Percentiles rank a stretch among this genome's conserved stretches.
phyloP scores from a whole-genome alignment of 2,329 filamentous ascomycete species.

The Paraconiothyrium brasiliense region DNA sequence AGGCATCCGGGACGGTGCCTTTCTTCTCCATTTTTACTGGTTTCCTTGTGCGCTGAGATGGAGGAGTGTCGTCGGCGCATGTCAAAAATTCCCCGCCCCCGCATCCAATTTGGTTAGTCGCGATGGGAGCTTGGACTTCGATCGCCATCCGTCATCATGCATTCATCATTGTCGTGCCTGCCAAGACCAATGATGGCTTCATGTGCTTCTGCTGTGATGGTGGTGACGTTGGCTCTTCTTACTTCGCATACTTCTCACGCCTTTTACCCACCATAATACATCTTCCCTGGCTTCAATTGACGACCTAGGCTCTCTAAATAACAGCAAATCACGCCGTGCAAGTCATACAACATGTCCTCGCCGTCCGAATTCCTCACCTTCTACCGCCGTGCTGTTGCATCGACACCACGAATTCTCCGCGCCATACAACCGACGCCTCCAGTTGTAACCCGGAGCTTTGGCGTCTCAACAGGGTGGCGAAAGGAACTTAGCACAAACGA shows the following conservation, averaged over 20 bases:
- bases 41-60: neutral
- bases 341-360: conserved; percentile 31
- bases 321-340: neutral
- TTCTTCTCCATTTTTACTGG: neutral
- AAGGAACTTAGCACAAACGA: conserved; percentile 30
- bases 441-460: conserved; percentile 23
- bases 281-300: neutral
- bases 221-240: neutral
- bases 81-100: conserved; percentile 13
- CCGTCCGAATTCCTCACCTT: conserved; percentile 52
- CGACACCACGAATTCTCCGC: conserved; percentile 12
- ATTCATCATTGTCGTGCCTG: conserved; percentile 16
- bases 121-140: conserved; percentile 1
- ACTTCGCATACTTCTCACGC: neutral
- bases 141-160: conserved; percentile 19
- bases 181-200: conserved; percentile 12
- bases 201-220: neutral
- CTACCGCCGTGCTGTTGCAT: conserved; percentile 40
- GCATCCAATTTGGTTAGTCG: conserved; percentile 5
- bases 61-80: neutral
- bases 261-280: neutral
- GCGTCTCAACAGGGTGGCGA: conserved; percentile 12
- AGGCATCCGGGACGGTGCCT: conserved; percentile 26
- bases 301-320: neutral
- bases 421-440: conserved; percentile 1